Evolutionary conservation across 371 early-diverging fungal genomes (phyloP), one percentile per base, ranked within the genome.

Genomic region (Rhizomucor pusillus): DNA sequence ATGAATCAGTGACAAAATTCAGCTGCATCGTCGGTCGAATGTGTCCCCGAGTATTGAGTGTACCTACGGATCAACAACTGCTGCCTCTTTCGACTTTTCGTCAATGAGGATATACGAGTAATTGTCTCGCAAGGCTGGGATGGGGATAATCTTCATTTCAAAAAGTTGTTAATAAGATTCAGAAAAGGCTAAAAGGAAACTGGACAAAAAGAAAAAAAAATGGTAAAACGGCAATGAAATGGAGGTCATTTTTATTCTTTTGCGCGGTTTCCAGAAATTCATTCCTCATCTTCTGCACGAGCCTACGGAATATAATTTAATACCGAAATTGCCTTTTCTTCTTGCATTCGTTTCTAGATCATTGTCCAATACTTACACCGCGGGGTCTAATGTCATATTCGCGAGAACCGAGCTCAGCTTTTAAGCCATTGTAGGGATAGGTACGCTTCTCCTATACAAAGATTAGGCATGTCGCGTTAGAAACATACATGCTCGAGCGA

Each of bases 21-120:
- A 18, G 18, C 45, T 23, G 12, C 45, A 18, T 23, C 5, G 20
- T 22, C 45, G 14, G 19, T 19, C 45, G 18, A 5, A 7, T 46
- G n/a, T 14, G 5, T 20, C 5, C 24, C 16, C 5, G 34, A 24
- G 19, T 19, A 23, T 7, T 4, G 34, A 24, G 19, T 19, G 12
- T 23, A 57, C 57, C 9, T 57, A 57, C 22, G 86, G 86, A 56
- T 86, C 86, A 25, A 86, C 72, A 47, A 79, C 68, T 5, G 79
- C 82, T n/a, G 76, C 75, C 55, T 79, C 80, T 33, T 80, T 73
- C 9, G 88, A 75, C 50, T 72, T 73, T 23, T 85, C 82, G 55
- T 93, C 92, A 50, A 88, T 66, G 43, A 92, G 62, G 25, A 93
- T 67, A 58, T 92, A 93, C 2, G 91, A 77, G 60, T 92, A 93